Conservation (phyloP, 257 asterid genomes). For the Nicotiana otophora region DNA sequence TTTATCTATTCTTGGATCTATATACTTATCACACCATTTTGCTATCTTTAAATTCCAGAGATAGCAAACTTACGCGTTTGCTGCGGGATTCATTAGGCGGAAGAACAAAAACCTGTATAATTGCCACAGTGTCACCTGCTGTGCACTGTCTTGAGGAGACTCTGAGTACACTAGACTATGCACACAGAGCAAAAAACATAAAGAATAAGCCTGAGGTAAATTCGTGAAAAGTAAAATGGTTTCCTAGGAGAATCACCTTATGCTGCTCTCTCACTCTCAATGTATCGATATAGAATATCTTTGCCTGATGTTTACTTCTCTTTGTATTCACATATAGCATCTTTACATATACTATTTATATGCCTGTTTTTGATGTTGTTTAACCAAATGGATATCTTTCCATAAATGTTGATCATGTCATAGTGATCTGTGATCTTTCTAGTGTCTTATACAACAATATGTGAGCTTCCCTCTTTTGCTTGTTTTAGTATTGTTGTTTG, state of each 20-base stretch:
- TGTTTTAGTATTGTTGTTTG: not conserved
- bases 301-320: not conserved
- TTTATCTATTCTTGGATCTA: conserved; percentile 7
- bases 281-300: not conserved
- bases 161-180: conserved; percentile 84
- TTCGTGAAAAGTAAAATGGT: not conserved
- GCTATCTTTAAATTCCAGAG: conserved; percentile 35
- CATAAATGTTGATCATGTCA: not conserved
- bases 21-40: not conserved
- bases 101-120: conserved; percentile 83
- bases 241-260: not conserved
- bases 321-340: not conserved
- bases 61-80: conserved; percentile 84
- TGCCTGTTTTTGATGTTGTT: not conserved
- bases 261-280: not conserved
- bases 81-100: conserved; percentile 92
- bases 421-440: not conserved
- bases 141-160: conserved; percentile 96
- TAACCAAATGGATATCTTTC: not conserved
- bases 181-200: conserved; percentile 84
- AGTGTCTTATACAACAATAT: not conserved
- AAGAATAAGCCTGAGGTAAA: conserved; percentile 87
- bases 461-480: not conserved
- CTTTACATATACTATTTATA: not conserved
- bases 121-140: conserved; percentile 93